Evolutionary conservation across 805 yeast genomes (phyloP), one percentile per base, ranked within the genome.

Genomic region (Saccharomyces jurei): DNA sequence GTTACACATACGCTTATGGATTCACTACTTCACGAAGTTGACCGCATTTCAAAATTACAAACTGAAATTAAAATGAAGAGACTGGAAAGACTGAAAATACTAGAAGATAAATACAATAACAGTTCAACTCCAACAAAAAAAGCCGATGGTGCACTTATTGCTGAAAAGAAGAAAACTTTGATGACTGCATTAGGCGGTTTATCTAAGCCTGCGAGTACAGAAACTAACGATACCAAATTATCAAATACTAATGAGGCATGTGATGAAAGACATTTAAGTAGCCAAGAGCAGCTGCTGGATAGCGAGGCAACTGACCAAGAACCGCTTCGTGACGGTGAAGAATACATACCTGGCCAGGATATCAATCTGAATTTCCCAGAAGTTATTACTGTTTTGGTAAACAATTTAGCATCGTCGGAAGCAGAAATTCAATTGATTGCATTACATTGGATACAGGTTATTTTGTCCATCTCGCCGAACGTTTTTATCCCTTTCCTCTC

Each of bases 1-100:
- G 89, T 89, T 46, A 90, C 98, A 0, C 88, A 86, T 56, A 83
- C 86, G 48, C 80, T 91, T 41, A 69, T 94, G 56, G 87, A 85
- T 56, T 78, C 81, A 2, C 80, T 94, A 56, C 73, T 94, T 31
- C 86, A 83, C 60, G 98, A 94, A 65, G 86, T 92, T 51, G 82
- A 82, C 60, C 76, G 88, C 46, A 81, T 91, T n/a, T 76, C 87
- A 25, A 84, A 84, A 58, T 81, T 92, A 41, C 85, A 83, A 64
- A 71, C 75, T 49, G 73, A 78, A 47, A 78, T 82, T 1, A 77
- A 76, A 50, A 70, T 68, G 52, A 60, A 51, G 51, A 55, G 58
- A 36, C 28, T 54, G n/a, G 63, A 62, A 41, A 64, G 57, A 48
- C 59, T 49, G 27, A 60, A 57, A 52, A 50, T 46, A 55, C 54